Base-by-base conservation (phyloP, 106 monocot species). In the Allium sativum region DNA sequence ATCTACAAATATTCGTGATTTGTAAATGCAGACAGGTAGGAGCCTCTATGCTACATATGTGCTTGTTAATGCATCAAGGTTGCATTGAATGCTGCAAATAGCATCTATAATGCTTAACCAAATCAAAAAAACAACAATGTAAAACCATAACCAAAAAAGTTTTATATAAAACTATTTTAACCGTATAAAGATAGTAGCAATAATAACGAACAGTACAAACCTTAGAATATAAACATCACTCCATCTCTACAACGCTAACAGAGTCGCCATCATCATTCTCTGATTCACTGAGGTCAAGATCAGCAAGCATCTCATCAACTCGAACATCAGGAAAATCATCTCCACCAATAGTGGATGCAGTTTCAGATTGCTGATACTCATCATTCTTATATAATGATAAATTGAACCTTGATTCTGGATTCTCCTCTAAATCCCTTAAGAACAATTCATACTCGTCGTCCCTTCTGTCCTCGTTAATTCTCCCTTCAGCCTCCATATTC, bases 381-480 rank as follows among this genome's bases (percentile, higher is more conserved):
- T 89, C 82, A 62, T 94, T 75, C n/a, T 64, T 74, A 61, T 94
- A 94, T 19, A 94, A 40, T 8, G 82, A 78, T 6, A 94, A 75
- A 44, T 86, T 75, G 40, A 89, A 80, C 63, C 73, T 76, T 63
- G 81, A 15, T 7, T 81, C 86, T 8, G 89, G 82, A 55, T 94
- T 81, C 74, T 83, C 81, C 68, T 89, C 93, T 58, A 89, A 55
- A 7, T 89, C 86, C 60, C 56, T 74, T 62, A 94, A 51, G 62
- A 94, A 94, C 53, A 72, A 67, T 65, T 86, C 84, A 65, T 87
- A 91, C 68, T 91, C 96, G 1, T 52, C 56, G 40, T 82, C 84
- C 18, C 51, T 47, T 59, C 72, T 77, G 9, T 67, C 74, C 42
- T 53, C 78, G 3, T 52, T 58, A 2, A 68, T 48, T 22, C 46